A percentile compares a stretch with the other conserved stretches of the same genome.
These are phyloP conservation scores for Suillus lakei DNA, from an alignment of 768 basidiomycete genomes.

Conservation along the genomic window DNA sequence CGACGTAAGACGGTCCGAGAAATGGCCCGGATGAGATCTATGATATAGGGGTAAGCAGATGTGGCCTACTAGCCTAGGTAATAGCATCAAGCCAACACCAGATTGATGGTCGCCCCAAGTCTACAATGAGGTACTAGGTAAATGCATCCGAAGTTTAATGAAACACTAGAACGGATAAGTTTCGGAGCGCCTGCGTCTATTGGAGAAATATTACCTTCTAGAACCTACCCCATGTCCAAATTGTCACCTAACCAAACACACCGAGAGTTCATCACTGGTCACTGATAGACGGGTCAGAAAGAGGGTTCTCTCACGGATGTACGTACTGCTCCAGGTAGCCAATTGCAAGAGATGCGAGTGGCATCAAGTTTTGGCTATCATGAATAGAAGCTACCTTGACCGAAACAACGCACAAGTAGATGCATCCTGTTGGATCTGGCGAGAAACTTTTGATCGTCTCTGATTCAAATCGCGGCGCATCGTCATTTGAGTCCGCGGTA, in stretches of 20 bases:
- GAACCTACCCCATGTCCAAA: slow-evolving; percentile 10
- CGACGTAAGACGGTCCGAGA: slow-evolving; percentile 31
- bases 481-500: slow-evolving; percentile 12
- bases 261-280: slow-evolving; percentile 21
- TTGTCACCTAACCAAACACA: slow-evolving; percentile 18
- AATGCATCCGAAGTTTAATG: neutral
- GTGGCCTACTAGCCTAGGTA: neutral
- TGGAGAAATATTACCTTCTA: slow-evolving; percentile 8
- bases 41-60: neutral
- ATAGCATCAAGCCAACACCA: neutral
- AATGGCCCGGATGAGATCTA: slow-evolving; percentile 2
- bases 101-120: slow-evolving; percentile 1
- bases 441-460: neutral
- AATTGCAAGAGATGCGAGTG: slow-evolving; percentile 17
- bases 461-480: neutral
- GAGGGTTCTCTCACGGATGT: slow-evolving; percentile 28
- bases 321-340: slow-evolving; percentile 27
- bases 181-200: neutral
- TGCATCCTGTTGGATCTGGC: slow-evolving; percentile 5
- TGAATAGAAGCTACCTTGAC: slow-evolving; percentile 25
- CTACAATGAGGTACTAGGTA: neutral
- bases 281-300: slow-evolving; percentile 5
- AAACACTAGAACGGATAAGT: neutral
- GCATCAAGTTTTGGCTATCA: slow-evolving; percentile 22
- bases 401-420: slow-evolving; percentile 15